phyloP scores from a whole-genome alignment of 2,329 filamentous ascomycete genomes.

The Pseudogymnoascus sp. region DNA sequence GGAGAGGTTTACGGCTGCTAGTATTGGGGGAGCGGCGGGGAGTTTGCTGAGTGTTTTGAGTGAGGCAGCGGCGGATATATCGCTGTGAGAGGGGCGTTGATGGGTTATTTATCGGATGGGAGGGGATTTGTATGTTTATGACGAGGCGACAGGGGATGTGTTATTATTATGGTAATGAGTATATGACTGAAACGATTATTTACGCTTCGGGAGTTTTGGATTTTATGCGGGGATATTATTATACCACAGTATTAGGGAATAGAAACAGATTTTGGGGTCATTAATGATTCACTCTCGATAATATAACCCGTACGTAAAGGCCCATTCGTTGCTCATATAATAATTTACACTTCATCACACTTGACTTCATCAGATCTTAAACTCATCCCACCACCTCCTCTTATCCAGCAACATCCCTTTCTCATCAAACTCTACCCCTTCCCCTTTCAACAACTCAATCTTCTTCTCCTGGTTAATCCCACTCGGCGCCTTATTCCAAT shows the following conservation, averaged over 20 bases:
- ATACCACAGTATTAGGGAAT: neutral
- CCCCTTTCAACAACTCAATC: slow-evolving; percentile 33
- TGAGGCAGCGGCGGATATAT: slow-evolving; percentile 39
- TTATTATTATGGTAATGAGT: slow-evolving; percentile 6
- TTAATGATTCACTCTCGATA: neutral
- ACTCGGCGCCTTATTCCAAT: slow-evolving; percentile 42
- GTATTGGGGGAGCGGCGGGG: slow-evolving; percentile 52
- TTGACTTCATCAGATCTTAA: slow-evolving; percentile 18
- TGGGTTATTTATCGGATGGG: neutral
- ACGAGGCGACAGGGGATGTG: neutral
- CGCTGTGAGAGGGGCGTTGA: neutral
- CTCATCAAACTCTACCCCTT: slow-evolving; percentile 39
- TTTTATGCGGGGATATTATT: neutral
- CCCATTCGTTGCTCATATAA: neutral
- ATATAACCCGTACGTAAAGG: neutral
- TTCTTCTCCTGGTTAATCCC: slow-evolving; percentile 40
- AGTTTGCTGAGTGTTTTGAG: slow-evolving; percentile 49
- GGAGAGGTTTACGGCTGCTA: slow-evolving; percentile 48
- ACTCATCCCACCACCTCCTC: slow-evolving; percentile 35
- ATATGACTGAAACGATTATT: neutral
- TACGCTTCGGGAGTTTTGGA: neutral
- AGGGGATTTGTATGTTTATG: neutral
- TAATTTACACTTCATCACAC: neutral
- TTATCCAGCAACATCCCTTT: slow-evolving; percentile 36
- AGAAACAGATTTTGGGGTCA: neutral